phyloP scores from a whole-genome alignment of 2,329 filamentous ascomycete genomes.

The Penicillium sp. region DNA sequence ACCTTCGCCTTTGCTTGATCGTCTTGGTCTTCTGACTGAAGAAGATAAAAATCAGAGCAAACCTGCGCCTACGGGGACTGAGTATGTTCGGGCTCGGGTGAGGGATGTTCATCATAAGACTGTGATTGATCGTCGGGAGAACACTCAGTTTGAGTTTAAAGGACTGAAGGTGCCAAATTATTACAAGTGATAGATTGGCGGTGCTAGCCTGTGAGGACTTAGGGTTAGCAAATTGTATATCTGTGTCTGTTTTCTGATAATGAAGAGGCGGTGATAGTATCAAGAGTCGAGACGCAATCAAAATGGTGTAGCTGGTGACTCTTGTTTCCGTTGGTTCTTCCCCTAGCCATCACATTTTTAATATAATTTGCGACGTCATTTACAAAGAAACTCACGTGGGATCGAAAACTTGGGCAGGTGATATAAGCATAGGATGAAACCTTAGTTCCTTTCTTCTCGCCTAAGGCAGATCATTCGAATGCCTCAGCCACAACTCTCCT shows the following conservation, averaged over 20 bases:
- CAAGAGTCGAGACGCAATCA: neutral
- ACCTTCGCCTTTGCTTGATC: slow-evolving; percentile 39
- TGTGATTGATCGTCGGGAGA: slow-evolving; percentile 46
- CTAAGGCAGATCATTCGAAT: neutral
- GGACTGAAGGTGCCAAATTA: slow-evolving; percentile 43
- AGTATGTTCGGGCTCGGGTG: slow-evolving; percentile 50
- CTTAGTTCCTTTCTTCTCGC: neutral
- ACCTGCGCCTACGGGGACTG: slow-evolving; percentile 43
- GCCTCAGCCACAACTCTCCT: neutral
- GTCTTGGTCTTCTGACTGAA: slow-evolving; percentile 41
- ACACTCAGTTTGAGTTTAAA: slow-evolving; percentile 48
- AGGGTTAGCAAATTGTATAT: neutral
- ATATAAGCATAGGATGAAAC: neutral
- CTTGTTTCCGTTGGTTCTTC: neutral
- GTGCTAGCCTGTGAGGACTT: neutral
- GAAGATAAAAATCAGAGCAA: slow-evolving; percentile 41
- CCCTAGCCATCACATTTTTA: neutral
- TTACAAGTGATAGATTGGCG: slow-evolving; percentile 21
- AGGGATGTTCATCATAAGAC: slow-evolving; percentile 50
- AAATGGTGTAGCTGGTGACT: neutral
- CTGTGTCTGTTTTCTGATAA: neutral
- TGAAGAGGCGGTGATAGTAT: neutral
- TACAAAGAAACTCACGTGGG: neutral
- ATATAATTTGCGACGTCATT: neutral
- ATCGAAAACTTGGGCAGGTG: neutral